These are phyloP conservation scores for Leccinum subrobustum DNA, from an alignment of 1,284 basidiomycete genomes.

Conservation along the genomic window DNA sequence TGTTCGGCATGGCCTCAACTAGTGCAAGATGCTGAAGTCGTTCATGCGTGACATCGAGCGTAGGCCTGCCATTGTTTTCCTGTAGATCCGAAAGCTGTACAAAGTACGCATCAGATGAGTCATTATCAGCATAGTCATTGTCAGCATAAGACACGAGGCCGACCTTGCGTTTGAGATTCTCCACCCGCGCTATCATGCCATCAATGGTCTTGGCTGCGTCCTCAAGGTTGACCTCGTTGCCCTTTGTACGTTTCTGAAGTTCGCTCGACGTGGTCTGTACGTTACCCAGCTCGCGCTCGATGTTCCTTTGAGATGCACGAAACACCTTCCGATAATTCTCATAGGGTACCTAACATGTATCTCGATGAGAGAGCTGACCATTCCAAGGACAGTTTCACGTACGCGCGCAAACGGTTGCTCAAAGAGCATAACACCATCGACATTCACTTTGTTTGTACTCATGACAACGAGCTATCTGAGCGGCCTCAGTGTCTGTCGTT, in stretches of 20 bases:
- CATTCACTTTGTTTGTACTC: constrained; percentile 53
- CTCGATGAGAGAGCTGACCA: constrained; percentile 10
- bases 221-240: constrained; percentile 41
- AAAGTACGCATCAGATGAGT: constrained; percentile 16
- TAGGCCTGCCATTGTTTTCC: constrained; percentile 60
- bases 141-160: constrained; percentile 17
- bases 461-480: constrained; percentile 27
- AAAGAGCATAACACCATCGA: constrained; percentile 81
- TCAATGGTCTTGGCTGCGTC: constrained; percentile 68
- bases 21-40: constrained; percentile 66
- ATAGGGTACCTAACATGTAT: constrained; percentile 66
- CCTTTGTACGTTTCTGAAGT: constrained; percentile 45
- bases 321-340: constrained; percentile 86
- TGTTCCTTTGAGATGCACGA: constrained; percentile 72
- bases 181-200: constrained; percentile 70
- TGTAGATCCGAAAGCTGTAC: constrained; percentile 69
- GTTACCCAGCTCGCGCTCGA: constrained; percentile 73
- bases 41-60: constrained; percentile 69
- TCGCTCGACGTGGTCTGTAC: constrained; percentile 58
- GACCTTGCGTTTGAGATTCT: constrained; percentile 82
- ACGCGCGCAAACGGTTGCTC: constrained; percentile 86
- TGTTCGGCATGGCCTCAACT: constrained; percentile 54
- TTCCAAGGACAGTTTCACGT: constrained; percentile 26
- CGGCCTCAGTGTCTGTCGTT: constrained; percentile 13
- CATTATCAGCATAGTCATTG: constrained; percentile 6